These are phyloP conservation scores for Nemania bipapillata DNA, from an alignment of 2,329 filamentous ascomycete genomes.

Conservation along the genomic window DNA sequence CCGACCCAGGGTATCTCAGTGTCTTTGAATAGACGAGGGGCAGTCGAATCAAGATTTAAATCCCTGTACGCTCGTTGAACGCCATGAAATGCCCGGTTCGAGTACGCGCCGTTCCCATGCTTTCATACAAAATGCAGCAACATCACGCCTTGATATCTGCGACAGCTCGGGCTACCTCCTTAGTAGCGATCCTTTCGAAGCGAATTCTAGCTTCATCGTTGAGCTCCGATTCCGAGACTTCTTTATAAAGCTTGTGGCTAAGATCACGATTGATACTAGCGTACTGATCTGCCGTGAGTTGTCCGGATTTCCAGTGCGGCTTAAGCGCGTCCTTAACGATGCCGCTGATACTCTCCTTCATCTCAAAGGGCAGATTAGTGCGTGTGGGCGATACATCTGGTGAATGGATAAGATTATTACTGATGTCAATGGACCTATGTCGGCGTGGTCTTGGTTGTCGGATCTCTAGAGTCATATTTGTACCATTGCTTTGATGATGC, in stretches of 20 bases:
- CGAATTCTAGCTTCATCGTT: constrained; percentile 72
- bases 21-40: constrained; percentile 25
- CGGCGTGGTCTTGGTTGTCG: constrained; percentile 65
- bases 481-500: constrained; percentile 48
- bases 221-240: constrained; percentile 66
- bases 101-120: constrained; percentile 36
- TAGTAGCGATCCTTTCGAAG: constrained; percentile 79
- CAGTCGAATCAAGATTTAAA: constrained; percentile 21
- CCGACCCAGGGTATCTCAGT: constrained; percentile 38
- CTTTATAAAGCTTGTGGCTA: constrained; percentile 86
- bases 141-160: constrained; percentile 58
- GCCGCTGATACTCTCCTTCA: constrained; percentile 87
- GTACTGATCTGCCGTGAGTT: constrained; percentile 88
- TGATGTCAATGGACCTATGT: constrained; percentile 56
- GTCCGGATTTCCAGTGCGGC: constrained; percentile 81
- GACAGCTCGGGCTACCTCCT: constrained; percentile 82
- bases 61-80: constrained; percentile 31
- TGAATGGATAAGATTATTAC: constrained; percentile 58
- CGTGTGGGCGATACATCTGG: constrained; percentile 76
- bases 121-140: constrained; percentile 34
- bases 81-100: constrained; percentile 38
- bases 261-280: constrained; percentile 90
- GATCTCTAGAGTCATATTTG: constrained; percentile 58
- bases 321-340: constrained; percentile 86
- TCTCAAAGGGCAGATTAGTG: constrained; percentile 74